A percentile compares a stretch with the other conserved stretches of the same genome.
Conservation (phyloP, 2,329 filamentous ascomycete genomes). For the Apiospora marii region DNA sequence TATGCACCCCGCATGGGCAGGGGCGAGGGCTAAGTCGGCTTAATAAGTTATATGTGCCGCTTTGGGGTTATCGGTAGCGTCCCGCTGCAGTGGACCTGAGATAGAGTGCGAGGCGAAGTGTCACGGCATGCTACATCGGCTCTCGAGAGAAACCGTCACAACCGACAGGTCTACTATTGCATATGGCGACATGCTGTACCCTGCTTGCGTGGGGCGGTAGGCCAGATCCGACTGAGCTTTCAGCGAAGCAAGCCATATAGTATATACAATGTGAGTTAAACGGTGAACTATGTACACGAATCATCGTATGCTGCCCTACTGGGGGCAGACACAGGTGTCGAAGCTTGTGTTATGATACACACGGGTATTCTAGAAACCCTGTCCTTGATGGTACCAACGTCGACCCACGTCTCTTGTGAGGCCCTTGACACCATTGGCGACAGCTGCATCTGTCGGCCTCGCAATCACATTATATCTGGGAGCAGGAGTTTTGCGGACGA, state of each 20-base stretch:
- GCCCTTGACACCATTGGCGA: neutral
- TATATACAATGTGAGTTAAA: neutral
- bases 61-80: neutral
- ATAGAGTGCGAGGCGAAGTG: neutral
- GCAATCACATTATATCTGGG: neutral
- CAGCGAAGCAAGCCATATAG: neutral
- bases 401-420: neutral
- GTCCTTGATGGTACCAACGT: slow-evolving; percentile 22
- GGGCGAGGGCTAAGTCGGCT: neutral
- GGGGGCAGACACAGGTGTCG: neutral
- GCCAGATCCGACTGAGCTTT: neutral
- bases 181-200: neutral
- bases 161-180: neutral
- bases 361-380: neutral
- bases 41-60: slow-evolving; percentile 8
- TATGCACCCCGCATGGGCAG: slow-evolving; percentile 10
- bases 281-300: slow-evolving; percentile 6
- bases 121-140: neutral
- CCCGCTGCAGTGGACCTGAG: neutral
- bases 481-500: neutral
- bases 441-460: neutral
- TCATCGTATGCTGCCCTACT: neutral
- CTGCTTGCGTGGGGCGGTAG: neutral
- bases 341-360: neutral
- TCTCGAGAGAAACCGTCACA: neutral